A percentile compares a stretch with the other conserved stretches of the same genome.
These are phyloP conservation scores for Oidiodendron maius DNA, from an alignment of 495 filamentous ascomycete genomes.

Conservation along the genomic window DNA sequence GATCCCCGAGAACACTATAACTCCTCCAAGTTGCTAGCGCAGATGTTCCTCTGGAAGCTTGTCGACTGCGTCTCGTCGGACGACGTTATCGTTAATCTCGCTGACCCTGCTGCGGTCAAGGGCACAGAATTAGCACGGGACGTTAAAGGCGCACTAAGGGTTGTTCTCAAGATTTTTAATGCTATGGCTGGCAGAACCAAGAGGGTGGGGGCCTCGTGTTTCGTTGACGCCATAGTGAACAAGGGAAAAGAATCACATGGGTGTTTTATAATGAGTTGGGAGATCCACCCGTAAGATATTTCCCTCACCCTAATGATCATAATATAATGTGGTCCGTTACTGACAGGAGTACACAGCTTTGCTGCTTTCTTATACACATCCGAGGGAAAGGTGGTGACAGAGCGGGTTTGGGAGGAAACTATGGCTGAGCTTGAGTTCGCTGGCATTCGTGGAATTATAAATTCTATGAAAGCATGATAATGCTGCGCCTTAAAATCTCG, in stretches of 20 bases:
- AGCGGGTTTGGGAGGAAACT: constrained; percentile 38
- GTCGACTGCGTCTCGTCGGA: constrained; percentile 30
- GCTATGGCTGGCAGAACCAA: constrained; percentile 23
- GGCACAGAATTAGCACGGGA: constrained; percentile 35
- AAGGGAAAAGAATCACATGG: constrained; percentile 40
- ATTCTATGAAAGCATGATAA: constrained; percentile 16
- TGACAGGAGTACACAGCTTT: constrained; percentile 6
- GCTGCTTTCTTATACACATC: constrained; percentile 20
- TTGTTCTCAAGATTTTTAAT: constrained; percentile 14
- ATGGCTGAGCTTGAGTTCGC: constrained; percentile 31
- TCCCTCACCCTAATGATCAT: constrained; percentile 1
- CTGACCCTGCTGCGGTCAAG: constrained; percentile 35
- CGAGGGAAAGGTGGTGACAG: constrained; percentile 28
- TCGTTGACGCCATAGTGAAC: constrained; percentile 31
- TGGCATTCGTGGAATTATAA: constrained; percentile 28
- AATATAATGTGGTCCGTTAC: neutral
- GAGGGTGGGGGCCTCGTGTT: constrained; percentile 28
- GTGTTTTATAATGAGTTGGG: constrained; percentile 34
- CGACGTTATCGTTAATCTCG: constrained; percentile 40
- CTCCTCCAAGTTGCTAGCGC: constrained; percentile 32
- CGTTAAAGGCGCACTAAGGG: constrained; percentile 5
- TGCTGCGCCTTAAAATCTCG: too few species aligned
- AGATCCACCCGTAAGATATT: constrained; percentile 38
- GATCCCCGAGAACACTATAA: constrained; percentile 29
- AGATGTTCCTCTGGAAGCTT: constrained; percentile 34